These are phyloP conservation scores for Fusarium sp. DNA, from an alignment of 2,329 filamentous ascomycete genomes.

Conservation along the genomic window DNA sequence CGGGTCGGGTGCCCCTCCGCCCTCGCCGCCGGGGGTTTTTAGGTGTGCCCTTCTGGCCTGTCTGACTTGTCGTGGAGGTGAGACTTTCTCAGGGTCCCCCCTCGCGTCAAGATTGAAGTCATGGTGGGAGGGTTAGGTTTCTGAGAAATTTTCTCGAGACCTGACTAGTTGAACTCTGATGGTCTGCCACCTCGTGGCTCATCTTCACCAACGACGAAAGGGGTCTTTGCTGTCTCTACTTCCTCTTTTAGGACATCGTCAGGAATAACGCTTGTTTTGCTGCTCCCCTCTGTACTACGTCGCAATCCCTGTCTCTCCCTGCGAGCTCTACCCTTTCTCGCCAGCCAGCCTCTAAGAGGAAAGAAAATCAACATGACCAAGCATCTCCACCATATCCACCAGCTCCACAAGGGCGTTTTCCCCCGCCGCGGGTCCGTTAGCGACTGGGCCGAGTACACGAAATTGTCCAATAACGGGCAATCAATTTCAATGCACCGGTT, in stretches of 20 bases:
- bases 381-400: conserved; percentile 31
- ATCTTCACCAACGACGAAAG: background rate
- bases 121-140: conserved; percentile 3
- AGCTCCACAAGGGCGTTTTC: conserved; percentile 30
- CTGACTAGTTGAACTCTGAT: conserved; percentile 28
- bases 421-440: conserved; percentile 26
- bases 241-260: background rate
- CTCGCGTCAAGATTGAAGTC: background rate
- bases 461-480: conserved; percentile 30
- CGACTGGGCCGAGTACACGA: conserved; percentile 15
- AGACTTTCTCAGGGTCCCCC: conserved; percentile 27
- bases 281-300: conserved; percentile 5
- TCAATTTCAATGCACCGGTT: conserved; percentile 38
- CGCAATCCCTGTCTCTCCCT: conserved; percentile 18
- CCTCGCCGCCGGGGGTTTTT: background rate
- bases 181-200: conserved; percentile 25
- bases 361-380: conserved; percentile 42
- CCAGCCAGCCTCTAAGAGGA: conserved; percentile 38
- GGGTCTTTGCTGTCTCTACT: conserved; percentile 4
- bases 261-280: background rate
- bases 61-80: background rate
- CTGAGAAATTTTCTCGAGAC: conserved; percentile 25
- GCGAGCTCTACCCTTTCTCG: conserved; percentile 3
- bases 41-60: conserved; percentile 3
- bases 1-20: conserved; percentile 6